Conservation (phyloP, 2,329 filamentous ascomycete genomes). For the Stagonosporopsis rhizophila region DNA sequence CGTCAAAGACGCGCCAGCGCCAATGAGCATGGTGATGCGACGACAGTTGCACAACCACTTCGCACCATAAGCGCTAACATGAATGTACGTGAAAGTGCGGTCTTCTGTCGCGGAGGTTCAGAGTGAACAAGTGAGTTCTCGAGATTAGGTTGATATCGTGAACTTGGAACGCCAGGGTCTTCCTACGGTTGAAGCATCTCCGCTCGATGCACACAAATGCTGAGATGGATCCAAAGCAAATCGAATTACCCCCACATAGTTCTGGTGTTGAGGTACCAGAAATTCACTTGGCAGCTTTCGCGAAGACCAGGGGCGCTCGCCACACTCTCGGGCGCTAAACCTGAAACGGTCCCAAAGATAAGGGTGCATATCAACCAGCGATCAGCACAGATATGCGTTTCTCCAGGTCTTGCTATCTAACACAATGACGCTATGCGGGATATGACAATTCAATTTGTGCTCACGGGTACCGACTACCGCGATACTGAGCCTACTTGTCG, state of each 20-base stretch:
- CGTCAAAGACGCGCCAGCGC: background rate
- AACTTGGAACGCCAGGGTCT: background rate
- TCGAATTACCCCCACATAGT: slow-evolving; percentile 29
- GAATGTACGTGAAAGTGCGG: too few species aligned
- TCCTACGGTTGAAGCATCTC: slow-evolving; percentile 25
- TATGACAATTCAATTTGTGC: slow-evolving; percentile 18
- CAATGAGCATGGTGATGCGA: background rate
- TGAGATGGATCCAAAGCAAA: background rate
- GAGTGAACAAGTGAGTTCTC: background rate
- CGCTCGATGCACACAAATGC: slow-evolving; percentile 17
- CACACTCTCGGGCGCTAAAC: slow-evolving; percentile 28
- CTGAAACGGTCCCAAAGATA: slow-evolving; percentile 41
- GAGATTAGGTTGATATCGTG: background rate
- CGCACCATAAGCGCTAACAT: slow-evolving; percentile 14
- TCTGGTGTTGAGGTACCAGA: slow-evolving; percentile 18
- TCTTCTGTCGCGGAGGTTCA: background rate
- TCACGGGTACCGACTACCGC: background rate
- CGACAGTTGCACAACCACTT: slow-evolving; percentile 8
- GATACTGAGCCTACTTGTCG: slow-evolving; percentile 18
- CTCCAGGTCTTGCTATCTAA: slow-evolving; percentile 17
- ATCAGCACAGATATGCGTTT: slow-evolving; percentile 25
- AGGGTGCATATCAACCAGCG: slow-evolving; percentile 39
- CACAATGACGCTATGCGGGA: slow-evolving; percentile 28
- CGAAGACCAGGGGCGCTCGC: background rate
- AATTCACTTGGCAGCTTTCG: slow-evolving; percentile 19